phyloP scores from a whole-genome alignment of 2,329 filamentous ascomycete species.

The Rutstroemia sp. region DNA sequence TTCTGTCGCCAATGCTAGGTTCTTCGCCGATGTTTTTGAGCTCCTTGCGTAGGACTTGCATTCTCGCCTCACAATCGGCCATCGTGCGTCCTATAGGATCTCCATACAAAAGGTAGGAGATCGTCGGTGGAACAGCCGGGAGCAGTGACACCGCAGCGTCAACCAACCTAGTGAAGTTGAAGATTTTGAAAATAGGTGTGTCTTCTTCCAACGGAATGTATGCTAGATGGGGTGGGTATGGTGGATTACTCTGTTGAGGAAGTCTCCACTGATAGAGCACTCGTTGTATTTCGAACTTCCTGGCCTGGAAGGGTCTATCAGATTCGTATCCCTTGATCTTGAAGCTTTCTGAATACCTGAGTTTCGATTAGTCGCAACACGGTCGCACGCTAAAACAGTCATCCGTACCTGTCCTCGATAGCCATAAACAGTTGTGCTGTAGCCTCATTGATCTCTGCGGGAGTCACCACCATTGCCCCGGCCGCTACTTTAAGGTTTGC shows the following conservation, averaged over 20 bases:
- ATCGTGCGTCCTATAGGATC: conserved; percentile 10
- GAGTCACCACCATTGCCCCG: neutral
- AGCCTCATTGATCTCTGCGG: conserved; percentile 4
- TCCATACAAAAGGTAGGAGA: conserved; percentile 7
- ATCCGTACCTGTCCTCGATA: neutral
- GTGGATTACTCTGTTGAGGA: neutral
- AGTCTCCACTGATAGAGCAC: conserved; percentile 8
- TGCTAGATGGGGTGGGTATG: conserved; percentile 27
- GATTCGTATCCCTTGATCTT: neutral
- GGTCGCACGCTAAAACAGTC: neutral
- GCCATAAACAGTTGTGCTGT: neutral
- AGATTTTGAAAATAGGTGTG: conserved; percentile 21
- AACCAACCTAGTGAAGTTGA: conserved; percentile 23
- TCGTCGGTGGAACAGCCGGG: conserved; percentile 16
- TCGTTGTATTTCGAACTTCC: conserved; percentile 5
- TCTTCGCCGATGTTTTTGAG: conserved; percentile 7
- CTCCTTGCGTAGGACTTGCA: neutral
- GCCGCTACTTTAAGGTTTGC: too few relatives aligned
- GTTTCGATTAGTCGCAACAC: neutral
- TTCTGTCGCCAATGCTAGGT: conserved; percentile 13
- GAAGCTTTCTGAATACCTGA: neutral
- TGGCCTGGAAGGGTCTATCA: neutral
- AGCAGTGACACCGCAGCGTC: conserved; percentile 20
- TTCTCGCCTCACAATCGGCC: conserved; percentile 6
- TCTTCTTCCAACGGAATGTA: conserved; percentile 21